Evolutionary conservation across 2,329 filamentous ascomycete genomes (phyloP).

Genomic region (Colletotrichum graminicola): DNA sequence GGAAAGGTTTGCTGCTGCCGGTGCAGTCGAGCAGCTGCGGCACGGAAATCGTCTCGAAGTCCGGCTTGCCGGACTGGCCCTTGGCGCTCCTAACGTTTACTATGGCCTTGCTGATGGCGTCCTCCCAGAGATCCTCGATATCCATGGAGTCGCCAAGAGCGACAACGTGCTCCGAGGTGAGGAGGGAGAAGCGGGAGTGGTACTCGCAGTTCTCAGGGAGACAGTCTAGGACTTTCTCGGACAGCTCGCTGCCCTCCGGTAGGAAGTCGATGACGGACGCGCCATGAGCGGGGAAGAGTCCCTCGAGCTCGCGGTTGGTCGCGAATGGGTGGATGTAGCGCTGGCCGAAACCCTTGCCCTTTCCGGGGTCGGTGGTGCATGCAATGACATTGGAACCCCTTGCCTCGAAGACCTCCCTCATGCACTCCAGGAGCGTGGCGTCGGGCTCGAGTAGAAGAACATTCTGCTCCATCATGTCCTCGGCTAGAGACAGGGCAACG

Average conservation of each 20-base stretch:
- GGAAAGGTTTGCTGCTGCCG: slow-evolving; percentile 44
- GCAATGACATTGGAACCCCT: slow-evolving; percentile 40
- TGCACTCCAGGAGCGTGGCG: slow-evolving; percentile 46
- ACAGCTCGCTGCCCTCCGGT: slow-evolving; percentile 46
- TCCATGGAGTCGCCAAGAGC: slow-evolving; percentile 23
- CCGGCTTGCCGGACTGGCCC: slow-evolving; percentile 18
- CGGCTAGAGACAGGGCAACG: slow-evolving; percentile 41
- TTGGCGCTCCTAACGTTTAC: slow-evolving; percentile 20
- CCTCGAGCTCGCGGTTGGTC: slow-evolving; percentile 47
- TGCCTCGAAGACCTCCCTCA: slow-evolving; percentile 43
- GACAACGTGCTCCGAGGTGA: slow-evolving; percentile 30
- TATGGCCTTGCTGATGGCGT: slow-evolving; percentile 44
- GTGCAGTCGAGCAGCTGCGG: slow-evolving; percentile 45
- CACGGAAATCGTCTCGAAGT: slow-evolving; percentile 43
- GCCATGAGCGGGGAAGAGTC: slow-evolving; percentile 44
- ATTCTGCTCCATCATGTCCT: slow-evolving; percentile 25
- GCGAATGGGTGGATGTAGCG: slow-evolving; percentile 47
- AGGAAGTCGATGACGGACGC: slow-evolving; percentile 52
- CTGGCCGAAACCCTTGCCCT: slow-evolving; percentile 14
- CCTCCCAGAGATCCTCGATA: slow-evolving; percentile 43
- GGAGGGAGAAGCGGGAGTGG: slow-evolving; percentile 41
- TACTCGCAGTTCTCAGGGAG: slow-evolving; percentile 49
- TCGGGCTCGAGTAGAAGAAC: slow-evolving; percentile 54
- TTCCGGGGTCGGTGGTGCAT: slow-evolving; percentile 44
- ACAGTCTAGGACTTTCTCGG: slow-evolving; percentile 44